phyloP scores from a whole-genome alignment of 371 early-diverging fungal species.

The Nosema muscidifuracis region DNA sequence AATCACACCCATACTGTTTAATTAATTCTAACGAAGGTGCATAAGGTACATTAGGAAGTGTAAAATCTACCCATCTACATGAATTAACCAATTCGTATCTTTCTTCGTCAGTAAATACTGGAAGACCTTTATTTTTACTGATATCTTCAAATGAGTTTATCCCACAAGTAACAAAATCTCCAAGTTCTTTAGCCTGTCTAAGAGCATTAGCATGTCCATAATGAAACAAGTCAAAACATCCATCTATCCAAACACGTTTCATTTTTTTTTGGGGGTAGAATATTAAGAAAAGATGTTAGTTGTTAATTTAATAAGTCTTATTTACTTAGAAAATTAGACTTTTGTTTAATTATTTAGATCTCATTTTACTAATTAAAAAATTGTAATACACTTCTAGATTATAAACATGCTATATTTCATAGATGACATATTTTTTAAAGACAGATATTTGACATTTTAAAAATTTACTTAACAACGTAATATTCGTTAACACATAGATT shows the following conservation, averaged over 20 bases:
- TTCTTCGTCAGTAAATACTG: slow-evolving; percentile 86
- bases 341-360: too few species aligned
- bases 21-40: slow-evolving; percentile 73
- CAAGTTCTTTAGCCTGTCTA: slow-evolving; percentile 81
- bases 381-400: too few species aligned
- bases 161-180: slow-evolving; percentile 72
- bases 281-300: too few species aligned
- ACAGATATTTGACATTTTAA: too few species aligned
- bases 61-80: slow-evolving; percentile 88
- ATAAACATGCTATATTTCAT: too few species aligned
- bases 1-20: slow-evolving; percentile 74
- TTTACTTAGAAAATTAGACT: too few species aligned
- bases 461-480: too few species aligned
- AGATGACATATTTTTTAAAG: too few species aligned
- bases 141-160: slow-evolving; percentile 85
- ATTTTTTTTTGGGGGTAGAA: neutral
- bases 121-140: slow-evolving; percentile 79
- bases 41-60: slow-evolving; percentile 82
- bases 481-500: too few species aligned
- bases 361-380: too few species aligned
- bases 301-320: too few species aligned
- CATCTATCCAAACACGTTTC: slow-evolving; percentile 67
- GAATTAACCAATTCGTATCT: slow-evolving; percentile 80
- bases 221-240: slow-evolving; percentile 89
- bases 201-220: slow-evolving; percentile 87